phyloP scores from a whole-genome alignment of 352 stramenopile genomes.

The Pythium aphanidermatum region DNA sequence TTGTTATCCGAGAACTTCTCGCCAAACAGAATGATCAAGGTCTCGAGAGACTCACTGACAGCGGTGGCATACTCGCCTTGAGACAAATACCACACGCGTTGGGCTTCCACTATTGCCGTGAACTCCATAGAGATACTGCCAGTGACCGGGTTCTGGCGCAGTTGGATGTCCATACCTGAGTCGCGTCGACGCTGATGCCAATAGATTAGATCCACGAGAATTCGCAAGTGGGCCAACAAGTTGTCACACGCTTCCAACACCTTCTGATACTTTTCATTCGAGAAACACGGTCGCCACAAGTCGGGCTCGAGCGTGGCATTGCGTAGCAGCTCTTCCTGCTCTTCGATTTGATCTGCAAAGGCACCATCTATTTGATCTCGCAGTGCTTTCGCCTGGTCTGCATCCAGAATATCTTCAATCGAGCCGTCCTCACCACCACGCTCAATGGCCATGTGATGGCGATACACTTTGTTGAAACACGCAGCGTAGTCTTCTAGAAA shows the following conservation, averaged over 20 bases:
- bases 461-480: slow-evolving; percentile 38
- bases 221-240: slow-evolving; percentile 42
- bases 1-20: slow-evolving; percentile 49
- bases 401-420: slow-evolving; percentile 18
- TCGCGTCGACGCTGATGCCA: slow-evolving; percentile 38
- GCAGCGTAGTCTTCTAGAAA: slow-evolving; percentile 35
- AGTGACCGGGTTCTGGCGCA: slow-evolving; percentile 10
- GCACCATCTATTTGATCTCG: slow-evolving; percentile 30
- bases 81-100: slow-evolving; percentile 7
- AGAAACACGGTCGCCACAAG: slow-evolving; percentile 52
- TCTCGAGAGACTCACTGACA: slow-evolving; percentile 46
- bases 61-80: slow-evolving; percentile 31
- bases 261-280: slow-evolving; percentile 39
- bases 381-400: slow-evolving; percentile 26
- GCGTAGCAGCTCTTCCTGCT: slow-evolving; percentile 46
- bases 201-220: slow-evolving; percentile 59
- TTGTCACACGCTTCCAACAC: slow-evolving; percentile 41
- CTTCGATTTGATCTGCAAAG: slow-evolving; percentile 29
- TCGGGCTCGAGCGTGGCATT: slow-evolving; percentile 44
- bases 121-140: slow-evolving; percentile 14
- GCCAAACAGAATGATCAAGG: slow-evolving; percentile 48
- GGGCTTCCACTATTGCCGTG: slow-evolving; percentile 2
- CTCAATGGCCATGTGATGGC: slow-evolving; percentile 42
- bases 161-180: slow-evolving; percentile 22
- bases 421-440: slow-evolving; percentile 6